phyloP scores from a whole-genome alignment of 257 asterid species.

The Gentiana straminea region DNA sequence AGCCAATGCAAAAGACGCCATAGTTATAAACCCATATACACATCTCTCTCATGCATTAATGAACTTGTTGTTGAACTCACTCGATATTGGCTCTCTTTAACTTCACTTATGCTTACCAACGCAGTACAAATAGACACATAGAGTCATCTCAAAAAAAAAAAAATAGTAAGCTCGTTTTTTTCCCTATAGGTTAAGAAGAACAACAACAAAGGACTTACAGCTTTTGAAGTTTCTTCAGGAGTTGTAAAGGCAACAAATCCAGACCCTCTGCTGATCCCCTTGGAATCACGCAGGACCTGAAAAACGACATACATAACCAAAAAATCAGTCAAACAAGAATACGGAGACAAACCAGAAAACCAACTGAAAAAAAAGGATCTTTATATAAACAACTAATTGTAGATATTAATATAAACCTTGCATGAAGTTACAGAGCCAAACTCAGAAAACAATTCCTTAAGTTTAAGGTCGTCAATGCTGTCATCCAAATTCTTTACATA shows the following conservation, averaged over 20 bases:
- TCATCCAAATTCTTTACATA: constrained; percentile 84
- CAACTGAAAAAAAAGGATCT: neutral
- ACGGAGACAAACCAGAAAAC: neutral
- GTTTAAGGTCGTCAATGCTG: constrained; percentile 63
- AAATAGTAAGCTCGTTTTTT: neutral
- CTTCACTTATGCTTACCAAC: too few relatives aligned
- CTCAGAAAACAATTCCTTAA: constrained; percentile 65
- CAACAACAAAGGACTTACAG: constrained; percentile 35
- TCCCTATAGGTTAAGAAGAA: too few relatives aligned
- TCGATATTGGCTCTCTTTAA: too few relatives aligned
- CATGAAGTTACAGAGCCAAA: constrained; percentile 80
- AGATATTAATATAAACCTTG: constrained; percentile 44
- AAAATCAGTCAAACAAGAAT: neutral
- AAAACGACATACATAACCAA: neutral
- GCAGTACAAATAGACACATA: neutral
- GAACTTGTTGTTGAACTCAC: too few relatives aligned
- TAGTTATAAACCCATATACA: too few relatives aligned
- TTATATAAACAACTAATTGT: neutral
- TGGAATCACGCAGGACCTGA: constrained; percentile 88
- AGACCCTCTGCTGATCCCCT: constrained; percentile 83
- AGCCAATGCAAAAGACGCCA: neutral
- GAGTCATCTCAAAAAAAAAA: neutral
- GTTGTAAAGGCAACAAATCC: constrained; percentile 93
- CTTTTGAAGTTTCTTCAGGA: constrained; percentile 83
- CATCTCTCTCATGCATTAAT: too few relatives aligned